Evolutionary conservation across 164 flowering plant species (phyloP), one percentile per base, ranked within the genome.

Genomic region (Santalum album): DNA sequence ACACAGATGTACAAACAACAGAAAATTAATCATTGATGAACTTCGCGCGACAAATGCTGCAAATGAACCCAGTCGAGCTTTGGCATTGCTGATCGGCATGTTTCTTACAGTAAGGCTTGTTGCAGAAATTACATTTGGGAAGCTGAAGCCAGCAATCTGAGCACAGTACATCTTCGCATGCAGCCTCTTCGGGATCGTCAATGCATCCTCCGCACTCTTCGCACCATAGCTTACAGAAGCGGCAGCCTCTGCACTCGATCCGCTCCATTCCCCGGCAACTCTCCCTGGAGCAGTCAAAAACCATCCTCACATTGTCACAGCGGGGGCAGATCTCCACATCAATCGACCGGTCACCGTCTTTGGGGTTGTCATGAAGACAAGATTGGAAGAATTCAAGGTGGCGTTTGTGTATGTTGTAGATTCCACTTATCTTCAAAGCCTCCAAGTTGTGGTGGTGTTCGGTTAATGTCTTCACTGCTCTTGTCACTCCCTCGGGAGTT

Each of bases 301-400:
- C 81, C 63, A 70, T 44, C 46, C 72, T 69, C 6, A 74, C 73
- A 5, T 84, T 65, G 5, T 62, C 7, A 70, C 98, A 91, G 38
- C 59, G 74, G 0, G 94, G 90, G 64, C 98, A 91, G 27, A 78
- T 45, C 10, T 78, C 83, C 0, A 84, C 60, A 35, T 91, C 98
- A 10, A 82, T 72, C 0, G 66, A 7, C 3, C 23, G 60, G 25
- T 23, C 7, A 1, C 55, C 16, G 15, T 55, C 65, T 4, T 5
- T 17, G 2, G 24, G 25, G 20, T 26, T 21, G 26, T 39, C 10
- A 21, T 49, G 53, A 12, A 79, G 65, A 53, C 65, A 63, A 38
- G 69, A 38, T 27, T 32, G 50, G 32, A 91, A 75, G 16, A 53
- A 55, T 58, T 69, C 47, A 9, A 79, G 71, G 67, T 86, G 81